Evolutionary conservation across 176 grass and related monocot species (phyloP), one percentile per base, ranked within the genome.

Genomic region (Phoenix roebelenii): DNA sequence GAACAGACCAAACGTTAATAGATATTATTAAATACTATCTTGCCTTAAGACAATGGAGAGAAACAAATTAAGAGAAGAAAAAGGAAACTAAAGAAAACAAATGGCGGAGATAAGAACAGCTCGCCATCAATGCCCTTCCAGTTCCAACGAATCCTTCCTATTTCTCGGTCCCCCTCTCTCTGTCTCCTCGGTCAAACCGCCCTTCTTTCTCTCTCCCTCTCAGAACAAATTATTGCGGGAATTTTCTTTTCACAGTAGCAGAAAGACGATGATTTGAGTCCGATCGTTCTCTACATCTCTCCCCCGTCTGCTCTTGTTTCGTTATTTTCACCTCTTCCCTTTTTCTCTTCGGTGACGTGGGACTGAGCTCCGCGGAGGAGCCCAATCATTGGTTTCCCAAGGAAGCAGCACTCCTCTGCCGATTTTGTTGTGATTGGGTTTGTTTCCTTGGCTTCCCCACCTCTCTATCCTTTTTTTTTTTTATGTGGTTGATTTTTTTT

Each of bases 71-170:
- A 30, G 23, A 39, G 22, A 10, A 68, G 66, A 52, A 29, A 25
- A 66, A 54, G 63, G 69, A 26, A 75, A 57, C 7, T 6, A 57
- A 24, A 15, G 16, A 64, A 7, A 75, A 49, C 23, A 62, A 65
- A 29, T 52, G 15, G 28, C 23, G 74, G 65, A 25, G 74, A 66
- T 77, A 54, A 55, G 28, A 50, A 68, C 71, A 78, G 58, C 74
- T 61, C 68, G 61, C 78, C 86, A 80, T 67, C 58, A 57, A 75
- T 17, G 59, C 49, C 50, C 28, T 32, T 23, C 35, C 60, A 39
- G n/a, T 67, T 66, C 51, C 76, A 84, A 80, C 64, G 12, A 23
- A 57, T 30, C 30, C 32, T 39, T 59, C 56, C 39, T 26, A 16
- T 18, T 60, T 57, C 66, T 57, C 28, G 15, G 0, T 3, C 39